Evolutionary conservation across 164 flowering plant species (phyloP), one percentile per base, ranked within the genome.

Genomic region (Taxillus chinensis): DNA sequence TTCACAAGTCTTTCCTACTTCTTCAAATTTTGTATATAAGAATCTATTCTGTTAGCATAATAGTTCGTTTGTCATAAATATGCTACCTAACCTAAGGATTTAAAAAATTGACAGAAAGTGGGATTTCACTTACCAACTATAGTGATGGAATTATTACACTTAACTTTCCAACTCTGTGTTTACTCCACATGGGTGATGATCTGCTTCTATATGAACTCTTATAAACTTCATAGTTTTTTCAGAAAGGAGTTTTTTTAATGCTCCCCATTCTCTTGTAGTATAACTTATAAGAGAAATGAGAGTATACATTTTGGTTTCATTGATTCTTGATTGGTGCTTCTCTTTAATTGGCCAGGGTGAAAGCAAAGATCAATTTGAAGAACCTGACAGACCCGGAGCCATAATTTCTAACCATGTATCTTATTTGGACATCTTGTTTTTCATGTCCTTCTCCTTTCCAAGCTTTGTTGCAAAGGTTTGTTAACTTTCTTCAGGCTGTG

Each of bases 401-500:
- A 82, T 95, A 54, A 69, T 87, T 64, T 89, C 96, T 40, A 95
- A 91, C 61, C 99, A 91, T 63, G 71, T 95, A 38, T 89, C 95
- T 3, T 78, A 95, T 73, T 55, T 95, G 69, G 95, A 95, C 78
- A 95, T 91, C 58, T 73, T 87, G 71, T 95, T 89, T 74, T 93
- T 89, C 76, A 86, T 85, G 92, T 90, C 95, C 16, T 76, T 91
- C 51, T 89, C 91, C 10, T 93, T 89, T 68, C 89, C 99, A 52
- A 93, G 95, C 75, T 93, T 93, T 77, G 99, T 93, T 77, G 99
- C 99, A 17, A 82, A 87, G 89, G 86, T 82, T 62, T 43, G 64
- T 57, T 55, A 13, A 17, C 46, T 62, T 45, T 27, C 27, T 27
- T 27, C 27, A 27, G 27, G 27, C 27, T 27, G 27, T 27, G 27